phyloP scores from a whole-genome alignment of 1,284 basidiomycete species.

The Ganoderma meredithae region DNA sequence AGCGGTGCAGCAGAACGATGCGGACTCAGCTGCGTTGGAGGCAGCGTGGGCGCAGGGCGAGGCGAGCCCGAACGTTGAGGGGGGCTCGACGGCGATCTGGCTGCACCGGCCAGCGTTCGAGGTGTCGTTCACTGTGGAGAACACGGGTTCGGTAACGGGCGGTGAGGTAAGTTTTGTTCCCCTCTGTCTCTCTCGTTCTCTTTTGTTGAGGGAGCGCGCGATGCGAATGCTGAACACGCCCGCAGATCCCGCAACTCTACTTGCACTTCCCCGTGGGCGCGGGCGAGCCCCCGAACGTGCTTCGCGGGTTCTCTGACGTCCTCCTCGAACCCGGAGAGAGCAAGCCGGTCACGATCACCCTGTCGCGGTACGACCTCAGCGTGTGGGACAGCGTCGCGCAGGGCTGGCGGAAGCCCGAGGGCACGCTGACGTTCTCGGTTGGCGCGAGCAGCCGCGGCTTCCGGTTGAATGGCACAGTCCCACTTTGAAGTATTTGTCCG shows the following conservation, averaged over 20 bases:
- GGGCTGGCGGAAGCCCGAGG: conserved; percentile 59
- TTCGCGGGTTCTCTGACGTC: conserved; percentile 59
- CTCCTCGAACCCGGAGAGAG: conserved; percentile 46
- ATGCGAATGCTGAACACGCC: no score
- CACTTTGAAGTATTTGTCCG: conserved; percentile 27
- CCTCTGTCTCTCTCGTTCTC: no score
- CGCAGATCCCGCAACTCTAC: conserved; percentile 54
- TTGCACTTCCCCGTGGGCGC: conserved; percentile 48
- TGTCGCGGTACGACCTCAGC: conserved; percentile 53
- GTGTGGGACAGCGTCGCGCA: conserved; percentile 57
- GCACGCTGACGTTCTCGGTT: conserved; percentile 53
- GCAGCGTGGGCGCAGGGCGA: conserved; percentile 62
- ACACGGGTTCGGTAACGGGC: conserved; percentile 62
- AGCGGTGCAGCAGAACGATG: conserved; percentile 44
- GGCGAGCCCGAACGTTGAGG: conserved; percentile 53
- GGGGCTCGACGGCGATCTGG: conserved; percentile 65
- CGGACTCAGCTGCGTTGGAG: conserved; percentile 48
- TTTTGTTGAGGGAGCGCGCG: neutral
- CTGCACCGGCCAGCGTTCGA: conserved; percentile 68
- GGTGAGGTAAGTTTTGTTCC: conserved; percentile 49
- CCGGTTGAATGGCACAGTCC: conserved; percentile 36
- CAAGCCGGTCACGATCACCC: conserved; percentile 45
- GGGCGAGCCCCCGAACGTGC: conserved; percentile 51
- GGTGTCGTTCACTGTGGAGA: conserved; percentile 66
- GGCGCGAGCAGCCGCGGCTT: conserved; percentile 62